These are phyloP conservation scores for Pichia paraexigua DNA, from an alignment of 805 yeast genomes.

Conservation along the genomic window DNA sequence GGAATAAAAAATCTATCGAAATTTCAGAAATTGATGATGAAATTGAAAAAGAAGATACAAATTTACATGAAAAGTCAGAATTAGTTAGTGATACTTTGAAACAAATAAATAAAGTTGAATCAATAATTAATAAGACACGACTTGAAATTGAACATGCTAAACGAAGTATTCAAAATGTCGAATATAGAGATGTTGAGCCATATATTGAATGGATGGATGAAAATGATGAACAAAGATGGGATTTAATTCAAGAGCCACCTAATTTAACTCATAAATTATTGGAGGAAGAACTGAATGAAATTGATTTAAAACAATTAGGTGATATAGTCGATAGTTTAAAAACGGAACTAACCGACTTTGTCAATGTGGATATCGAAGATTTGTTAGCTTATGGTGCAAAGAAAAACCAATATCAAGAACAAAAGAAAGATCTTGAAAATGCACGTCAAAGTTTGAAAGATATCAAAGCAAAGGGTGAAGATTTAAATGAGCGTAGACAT, in stretches of 20 bases:
- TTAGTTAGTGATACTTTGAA: conserved; percentile 30
- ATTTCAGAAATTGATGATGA: conserved; percentile 40
- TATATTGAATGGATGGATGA: conserved; percentile 45
- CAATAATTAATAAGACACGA: conserved; percentile 21
- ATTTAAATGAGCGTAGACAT: conserved; percentile 60
- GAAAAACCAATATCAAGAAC: conserved; percentile 50
- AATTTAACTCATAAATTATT: conserved; percentile 30
- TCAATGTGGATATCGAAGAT: conserved; percentile 60
- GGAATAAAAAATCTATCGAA: neutral
- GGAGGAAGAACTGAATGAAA: conserved; percentile 41
- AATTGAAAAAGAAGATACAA: conserved; percentile 55
- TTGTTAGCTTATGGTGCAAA: conserved; percentile 70
- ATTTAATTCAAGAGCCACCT: conserved; percentile 21
- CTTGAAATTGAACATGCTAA: conserved; percentile 30
- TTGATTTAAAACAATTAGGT: conserved; percentile 43
- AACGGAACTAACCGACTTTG: conserved; percentile 44
- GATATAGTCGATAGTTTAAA: conserved; percentile 49
- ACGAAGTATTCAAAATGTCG: conserved; percentile 22
- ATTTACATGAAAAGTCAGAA: conserved; percentile 37
- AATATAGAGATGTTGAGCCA: conserved; percentile 46
- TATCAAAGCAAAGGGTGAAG: conserved; percentile 54
- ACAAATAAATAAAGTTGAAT: conserved; percentile 23
- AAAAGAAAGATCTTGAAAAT: conserved; percentile 56
- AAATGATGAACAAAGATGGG: conserved; percentile 18
- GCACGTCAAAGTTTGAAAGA: conserved; percentile 43